Percentiles rank a stretch among this genome's conserved stretches.
phyloP scores from a whole-genome alignment of 192 early-diverging fungal species.

The Coemansia sp. region DNA sequence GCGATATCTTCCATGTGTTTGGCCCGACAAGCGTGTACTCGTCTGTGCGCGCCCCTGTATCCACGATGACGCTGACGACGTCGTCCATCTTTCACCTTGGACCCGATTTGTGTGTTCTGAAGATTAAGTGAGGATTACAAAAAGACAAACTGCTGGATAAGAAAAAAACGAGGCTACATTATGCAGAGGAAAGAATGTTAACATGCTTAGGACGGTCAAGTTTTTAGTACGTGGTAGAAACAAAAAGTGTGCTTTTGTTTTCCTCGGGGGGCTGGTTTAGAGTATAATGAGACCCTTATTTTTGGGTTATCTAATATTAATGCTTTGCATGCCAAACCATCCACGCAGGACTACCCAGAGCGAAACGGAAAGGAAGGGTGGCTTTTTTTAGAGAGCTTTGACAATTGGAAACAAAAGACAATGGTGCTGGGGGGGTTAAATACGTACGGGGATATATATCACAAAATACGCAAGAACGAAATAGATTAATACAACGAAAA shows the following conservation, averaged over 20 bases:
- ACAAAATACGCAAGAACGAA: constrained; percentile 3
- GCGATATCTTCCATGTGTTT: constrained; percentile 14
- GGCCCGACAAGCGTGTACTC: constrained; percentile 12
- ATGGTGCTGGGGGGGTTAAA: neutral
- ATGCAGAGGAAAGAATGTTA: neutral
- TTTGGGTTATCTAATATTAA: neutral
- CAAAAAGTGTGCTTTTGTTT: neutral
- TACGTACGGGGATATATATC: neutral
- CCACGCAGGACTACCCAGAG: too few relatives aligned
- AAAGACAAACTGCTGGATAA: neutral
- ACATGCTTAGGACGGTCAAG: too few relatives aligned
- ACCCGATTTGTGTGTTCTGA: neutral
- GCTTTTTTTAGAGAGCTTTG: neutral
- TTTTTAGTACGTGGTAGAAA: neutral
- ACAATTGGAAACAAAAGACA: neutral
- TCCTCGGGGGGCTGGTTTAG: too few relatives aligned
- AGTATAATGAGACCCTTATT: too few relatives aligned
- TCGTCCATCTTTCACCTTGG: constrained; percentile 3
- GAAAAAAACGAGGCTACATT: neutral
- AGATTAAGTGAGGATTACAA: neutral
- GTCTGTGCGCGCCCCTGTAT: constrained; percentile 18
- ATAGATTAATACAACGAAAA: neutral
- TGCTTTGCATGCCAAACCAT: neutral
- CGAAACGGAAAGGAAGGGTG: neutral
- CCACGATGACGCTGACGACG: constrained; percentile 12